phyloP scores from a whole-genome alignment of 2,329 filamentous ascomycete species.

The Verticillium nubilum region DNA sequence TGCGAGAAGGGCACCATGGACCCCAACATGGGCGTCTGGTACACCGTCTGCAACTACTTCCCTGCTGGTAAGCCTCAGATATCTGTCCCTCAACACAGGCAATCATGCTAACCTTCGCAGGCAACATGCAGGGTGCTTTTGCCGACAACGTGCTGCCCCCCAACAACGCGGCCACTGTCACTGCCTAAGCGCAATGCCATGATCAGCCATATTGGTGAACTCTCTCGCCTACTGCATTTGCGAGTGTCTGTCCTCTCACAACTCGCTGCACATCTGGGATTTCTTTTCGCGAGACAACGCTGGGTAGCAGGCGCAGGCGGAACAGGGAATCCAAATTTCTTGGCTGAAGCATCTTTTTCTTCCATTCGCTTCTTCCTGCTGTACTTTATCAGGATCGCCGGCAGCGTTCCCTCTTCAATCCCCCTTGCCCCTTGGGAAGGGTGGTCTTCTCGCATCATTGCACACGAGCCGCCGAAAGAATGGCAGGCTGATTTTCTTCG shows the following conservation, averaged over 20 bases:
- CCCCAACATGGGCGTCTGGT: slow-evolving; percentile 51
- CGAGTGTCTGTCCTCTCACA: slow-evolving; percentile 3
- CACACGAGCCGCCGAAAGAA: slow-evolving; percentile 8
- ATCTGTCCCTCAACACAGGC: neutral
- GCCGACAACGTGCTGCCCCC: slow-evolving; percentile 42
- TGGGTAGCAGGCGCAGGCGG: slow-evolving; percentile 6
- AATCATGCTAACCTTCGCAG: slow-evolving; percentile 23
- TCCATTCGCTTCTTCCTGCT: slow-evolving; percentile 26
- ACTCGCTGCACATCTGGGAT: slow-evolving; percentile 5
- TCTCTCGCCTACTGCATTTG: slow-evolving; percentile 3
- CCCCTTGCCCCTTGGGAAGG: neutral
- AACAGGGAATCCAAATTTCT: slow-evolving; percentile 1
- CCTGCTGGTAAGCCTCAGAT: slow-evolving; percentile 56
- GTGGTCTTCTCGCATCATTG: slow-evolving; percentile 10
- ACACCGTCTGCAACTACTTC: slow-evolving; percentile 86
- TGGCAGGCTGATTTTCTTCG: slow-evolving; percentile 7
- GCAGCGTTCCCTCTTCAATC: slow-evolving; percentile 11
- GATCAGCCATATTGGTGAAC: neutral
- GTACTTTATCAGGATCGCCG: slow-evolving; percentile 27
- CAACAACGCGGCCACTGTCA: slow-evolving; percentile 24
- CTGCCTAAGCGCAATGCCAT: slow-evolving; percentile 6
- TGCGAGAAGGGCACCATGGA: slow-evolving; percentile 47
- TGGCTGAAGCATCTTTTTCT: slow-evolving; percentile 4
- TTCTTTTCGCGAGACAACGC: slow-evolving; percentile 7
- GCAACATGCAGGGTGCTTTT: slow-evolving; percentile 48